A percentile compares a stretch with the other conserved stretches of the same genome.
Evolutionary conservation across 345 rosid genomes (phyloP).

Genomic region (Luvunga scandens): DNA sequence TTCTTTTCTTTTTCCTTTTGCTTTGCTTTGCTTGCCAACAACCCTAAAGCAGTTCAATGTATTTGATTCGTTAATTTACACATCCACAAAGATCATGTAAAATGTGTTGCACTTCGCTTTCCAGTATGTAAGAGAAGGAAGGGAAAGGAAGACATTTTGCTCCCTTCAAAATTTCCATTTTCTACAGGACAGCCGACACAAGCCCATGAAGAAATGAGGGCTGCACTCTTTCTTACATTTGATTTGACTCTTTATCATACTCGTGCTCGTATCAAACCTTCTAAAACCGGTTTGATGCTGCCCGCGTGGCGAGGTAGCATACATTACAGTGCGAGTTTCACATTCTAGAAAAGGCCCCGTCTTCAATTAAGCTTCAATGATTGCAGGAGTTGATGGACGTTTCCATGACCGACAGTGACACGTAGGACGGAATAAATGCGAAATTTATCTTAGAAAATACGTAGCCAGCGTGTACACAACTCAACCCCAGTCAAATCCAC

Average conservation of each 20-base stretch:
- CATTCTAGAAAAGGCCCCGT: not conserved
- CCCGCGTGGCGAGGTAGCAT: not conserved
- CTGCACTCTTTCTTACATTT: slow-evolving; percentile 8
- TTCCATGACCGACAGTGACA: slow-evolving; percentile 35
- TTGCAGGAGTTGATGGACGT: slow-evolving; percentile 10
- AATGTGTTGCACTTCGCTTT: not conserved
- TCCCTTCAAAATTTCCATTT: not conserved
- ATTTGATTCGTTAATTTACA: not conserved
- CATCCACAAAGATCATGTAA: not conserved
- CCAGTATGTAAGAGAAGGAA: not conserved
- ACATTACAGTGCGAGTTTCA: not conserved
- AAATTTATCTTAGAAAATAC: slow-evolving; percentile 7
- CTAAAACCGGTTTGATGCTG: not conserved
- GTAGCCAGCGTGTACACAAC: slow-evolving; percentile 16
- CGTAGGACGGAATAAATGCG: not conserved
- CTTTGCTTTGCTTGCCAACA: slow-evolving; percentile 1
- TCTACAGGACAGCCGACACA: slow-evolving; percentile 18
- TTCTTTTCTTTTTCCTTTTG: slow-evolving; percentile 7
- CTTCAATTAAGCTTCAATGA: slow-evolving; percentile 12
- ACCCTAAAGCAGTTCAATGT: not conserved
- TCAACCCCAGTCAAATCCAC: slow-evolving; percentile 9
- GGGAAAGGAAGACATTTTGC: not conserved
- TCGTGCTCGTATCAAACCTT: no score
- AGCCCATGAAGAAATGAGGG: not conserved
- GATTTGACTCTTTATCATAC: not conserved